Evolutionary conservation across 2,329 filamentous ascomycete genomes (phyloP).

Genomic region (Fusarium globosum): DNA sequence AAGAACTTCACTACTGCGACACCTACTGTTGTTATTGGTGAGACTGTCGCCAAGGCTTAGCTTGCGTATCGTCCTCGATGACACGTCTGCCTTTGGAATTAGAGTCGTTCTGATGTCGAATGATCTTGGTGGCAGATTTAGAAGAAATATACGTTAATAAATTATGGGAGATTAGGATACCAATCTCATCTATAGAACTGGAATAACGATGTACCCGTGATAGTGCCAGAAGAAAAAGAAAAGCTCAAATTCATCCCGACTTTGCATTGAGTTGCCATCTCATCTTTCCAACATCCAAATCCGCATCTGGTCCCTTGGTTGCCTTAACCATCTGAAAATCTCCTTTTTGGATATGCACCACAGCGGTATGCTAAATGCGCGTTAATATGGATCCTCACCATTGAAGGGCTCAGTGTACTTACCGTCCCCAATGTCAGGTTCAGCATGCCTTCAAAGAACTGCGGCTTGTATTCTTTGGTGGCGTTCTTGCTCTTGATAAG

Average conservation of each 20-base stretch:
- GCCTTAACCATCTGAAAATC: slow-evolving; percentile 8
- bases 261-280: slow-evolving; percentile 7
- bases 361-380: neutral
- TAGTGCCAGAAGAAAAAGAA: neutral
- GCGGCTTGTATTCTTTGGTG: neutral
- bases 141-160: neutral
- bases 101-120: fast-evolving
- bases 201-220: fast-evolving
- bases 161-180: neutral
- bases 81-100: too few relatives aligned
- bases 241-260: neutral
- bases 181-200: neutral
- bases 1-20: slow-evolving; percentile 18
- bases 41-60: neutral
- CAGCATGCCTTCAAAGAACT: slow-evolving; percentile 12
- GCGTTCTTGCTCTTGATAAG: neutral
- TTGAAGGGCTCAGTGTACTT: fast-evolving
- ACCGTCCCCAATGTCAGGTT: slow-evolving; percentile 27
- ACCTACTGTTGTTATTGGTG: neutral
- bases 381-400: fast-evolving
- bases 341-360: slow-evolving; percentile 7
- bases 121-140: fast-evolving
- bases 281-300: slow-evolving; percentile 6
- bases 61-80: fast-evolving
- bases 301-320: neutral